Evolutionary conservation across 2,329 filamentous ascomycete genomes (phyloP).

Genomic region (Chaetothyriales sp.): DNA sequence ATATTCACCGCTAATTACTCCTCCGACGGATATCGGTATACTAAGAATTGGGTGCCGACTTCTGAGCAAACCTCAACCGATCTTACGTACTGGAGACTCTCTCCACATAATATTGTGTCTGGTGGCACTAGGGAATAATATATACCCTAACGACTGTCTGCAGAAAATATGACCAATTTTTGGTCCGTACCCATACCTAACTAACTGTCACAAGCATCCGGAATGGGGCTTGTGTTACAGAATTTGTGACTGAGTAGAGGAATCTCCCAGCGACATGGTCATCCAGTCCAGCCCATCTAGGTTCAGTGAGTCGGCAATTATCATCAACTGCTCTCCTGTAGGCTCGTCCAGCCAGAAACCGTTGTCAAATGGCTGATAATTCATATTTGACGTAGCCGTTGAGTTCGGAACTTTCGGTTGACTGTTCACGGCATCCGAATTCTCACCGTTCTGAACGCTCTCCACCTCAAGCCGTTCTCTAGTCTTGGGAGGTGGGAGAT

Average conservation of each 20-base stretch:
- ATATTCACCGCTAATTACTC: too few species aligned
- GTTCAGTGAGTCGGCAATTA: slow-evolving; percentile 15
- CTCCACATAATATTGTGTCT: too few species aligned
- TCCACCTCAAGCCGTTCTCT: neutral
- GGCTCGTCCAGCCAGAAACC: slow-evolving; percentile 9
- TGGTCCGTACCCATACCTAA: too few species aligned
- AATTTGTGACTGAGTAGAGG: neutral
- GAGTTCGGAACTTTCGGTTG: neutral
- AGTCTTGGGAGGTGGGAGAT: slow-evolving; percentile 13
- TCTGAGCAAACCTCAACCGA: too few species aligned
- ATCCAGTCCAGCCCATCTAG: slow-evolving; percentile 2
- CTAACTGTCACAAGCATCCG: neutral
- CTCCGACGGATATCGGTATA: too few species aligned
- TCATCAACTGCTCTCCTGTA: slow-evolving; percentile 12
- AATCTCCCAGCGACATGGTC: neutral
- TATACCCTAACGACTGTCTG: neutral
- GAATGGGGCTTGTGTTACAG: neutral
- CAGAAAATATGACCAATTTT: too few species aligned
- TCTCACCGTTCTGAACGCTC: neutral
- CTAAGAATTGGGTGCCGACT: too few species aligned
- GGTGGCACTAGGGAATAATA: too few species aligned
- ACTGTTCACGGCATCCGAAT: neutral
- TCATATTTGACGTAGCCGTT: neutral
- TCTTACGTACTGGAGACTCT: too few species aligned
- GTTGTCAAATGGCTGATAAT: slow-evolving; percentile 2